Evolutionary conservation across 2,329 filamentous ascomycete genomes (phyloP).

Genomic region (Ophiostoma perfectum): DNA sequence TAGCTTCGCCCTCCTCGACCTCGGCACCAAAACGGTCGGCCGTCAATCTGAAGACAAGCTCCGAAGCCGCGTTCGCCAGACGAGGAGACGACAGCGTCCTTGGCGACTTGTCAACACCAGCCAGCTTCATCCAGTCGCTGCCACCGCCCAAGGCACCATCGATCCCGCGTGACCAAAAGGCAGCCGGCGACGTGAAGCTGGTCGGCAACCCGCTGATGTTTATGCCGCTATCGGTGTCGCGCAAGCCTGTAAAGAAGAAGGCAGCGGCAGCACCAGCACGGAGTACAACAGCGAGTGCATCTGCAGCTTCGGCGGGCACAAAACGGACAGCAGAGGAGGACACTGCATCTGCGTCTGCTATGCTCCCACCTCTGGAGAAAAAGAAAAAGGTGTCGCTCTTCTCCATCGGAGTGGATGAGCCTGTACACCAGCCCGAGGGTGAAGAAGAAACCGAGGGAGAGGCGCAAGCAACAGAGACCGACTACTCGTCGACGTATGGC

Average conservation of each 20-base stretch:
- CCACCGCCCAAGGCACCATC: conserved; percentile 43
- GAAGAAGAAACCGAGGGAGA: neutral
- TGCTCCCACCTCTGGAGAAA: neutral
- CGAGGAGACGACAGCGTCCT: neutral
- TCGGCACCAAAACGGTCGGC: conserved; percentile 45
- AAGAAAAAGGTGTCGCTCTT: conserved; percentile 63
- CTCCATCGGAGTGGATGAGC: conserved; percentile 51
- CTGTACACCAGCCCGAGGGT: conserved; percentile 29
- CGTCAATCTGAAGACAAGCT: conserved; percentile 77
- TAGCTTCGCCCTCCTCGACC: conserved; percentile 21
- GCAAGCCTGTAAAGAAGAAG: conserved; percentile 50
- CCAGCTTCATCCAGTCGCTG: conserved; percentile 29
- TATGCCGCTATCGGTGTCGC: conserved; percentile 76
- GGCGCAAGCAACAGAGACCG: neutral
- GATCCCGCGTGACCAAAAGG: conserved; percentile 52
- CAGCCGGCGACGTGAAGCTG: conserved; percentile 60
- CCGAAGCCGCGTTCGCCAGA: conserved; percentile 73
- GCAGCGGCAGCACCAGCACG: conserved; percentile 23
- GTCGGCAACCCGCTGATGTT: conserved; percentile 82
- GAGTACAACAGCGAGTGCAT: conserved; percentile 21
- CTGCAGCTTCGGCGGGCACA: neutral
- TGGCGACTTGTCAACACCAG: neutral
- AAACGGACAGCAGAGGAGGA: neutral
- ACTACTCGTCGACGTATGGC: neutral
- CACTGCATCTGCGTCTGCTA: neutral